phyloP scores from a whole-genome alignment of 2,329 filamentous ascomycete genomes.

The Mariannaea elegans region DNA sequence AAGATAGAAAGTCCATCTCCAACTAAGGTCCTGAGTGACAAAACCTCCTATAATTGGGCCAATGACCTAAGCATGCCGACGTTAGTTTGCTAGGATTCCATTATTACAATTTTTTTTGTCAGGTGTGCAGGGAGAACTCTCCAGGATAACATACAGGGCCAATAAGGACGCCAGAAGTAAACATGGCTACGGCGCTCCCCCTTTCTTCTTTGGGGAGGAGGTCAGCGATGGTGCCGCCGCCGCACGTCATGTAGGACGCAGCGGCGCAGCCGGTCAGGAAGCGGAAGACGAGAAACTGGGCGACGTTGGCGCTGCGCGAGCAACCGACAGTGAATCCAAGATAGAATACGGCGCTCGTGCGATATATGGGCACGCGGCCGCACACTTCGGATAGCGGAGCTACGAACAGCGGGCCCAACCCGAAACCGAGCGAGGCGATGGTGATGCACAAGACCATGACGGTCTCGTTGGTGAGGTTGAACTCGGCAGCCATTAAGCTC shows the following conservation, averaged over 20 bases:
- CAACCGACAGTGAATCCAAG: conserved; percentile 59
- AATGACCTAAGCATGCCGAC: conserved; percentile 25
- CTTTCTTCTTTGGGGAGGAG: conserved; percentile 65
- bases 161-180: conserved; percentile 67
- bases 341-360: conserved; percentile 53
- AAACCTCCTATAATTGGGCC: conserved; percentile 52
- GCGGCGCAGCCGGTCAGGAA: conserved; percentile 69
- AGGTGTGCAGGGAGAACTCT: neutral
- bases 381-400: conserved; percentile 69
- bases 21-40: conserved; percentile 53
- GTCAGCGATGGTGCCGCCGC: conserved; percentile 71
- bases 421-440: conserved; percentile 56
- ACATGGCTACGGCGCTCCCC: conserved; percentile 69
- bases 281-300: conserved; percentile 67
- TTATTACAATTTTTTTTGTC: too few relatives aligned
- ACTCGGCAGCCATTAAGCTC: conserved; percentile 54
- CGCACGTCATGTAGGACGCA: conserved; percentile 69
- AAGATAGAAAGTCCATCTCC: conserved; percentile 62
- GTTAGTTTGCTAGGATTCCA: too few relatives aligned
- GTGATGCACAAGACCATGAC: conserved; percentile 52
- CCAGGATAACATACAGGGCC: conserved; percentile 60
- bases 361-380: conserved; percentile 54
- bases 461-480: conserved; percentile 46
- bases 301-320: conserved; percentile 63
- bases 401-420: conserved; percentile 68